Evolutionary conservation across 306 rosid genomes (phyloP).

Genomic region (Gastrolobium villosum): DNA sequence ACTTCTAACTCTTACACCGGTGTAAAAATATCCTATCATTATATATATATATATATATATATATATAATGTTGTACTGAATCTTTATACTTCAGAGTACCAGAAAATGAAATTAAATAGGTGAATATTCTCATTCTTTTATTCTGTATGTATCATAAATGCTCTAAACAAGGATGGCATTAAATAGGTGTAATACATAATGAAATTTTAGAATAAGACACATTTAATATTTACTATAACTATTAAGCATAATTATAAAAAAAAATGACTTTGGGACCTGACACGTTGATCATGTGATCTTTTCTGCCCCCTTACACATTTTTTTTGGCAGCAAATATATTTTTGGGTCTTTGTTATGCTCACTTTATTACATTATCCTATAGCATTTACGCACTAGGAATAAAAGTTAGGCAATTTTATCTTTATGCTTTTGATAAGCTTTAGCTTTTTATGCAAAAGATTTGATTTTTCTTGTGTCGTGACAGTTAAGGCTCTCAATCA

Average conservation of each 20-base stretch:
- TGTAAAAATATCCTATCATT: too few species aligned
- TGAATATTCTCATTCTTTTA: neutral
- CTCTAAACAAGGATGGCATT: too few species aligned
- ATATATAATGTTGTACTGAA: too few species aligned
- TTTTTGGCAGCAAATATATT: neutral
- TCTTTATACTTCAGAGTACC: too few species aligned
- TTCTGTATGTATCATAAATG: neutral
- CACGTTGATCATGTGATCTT: neutral
- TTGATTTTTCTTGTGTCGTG: conserved; percentile 26
- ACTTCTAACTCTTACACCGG: too few species aligned
- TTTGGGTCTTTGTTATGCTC: neutral
- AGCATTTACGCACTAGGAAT: conserved; percentile 21
- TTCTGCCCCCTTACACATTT: neutral
- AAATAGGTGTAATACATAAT: too few species aligned
- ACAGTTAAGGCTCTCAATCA: conserved; percentile 88
- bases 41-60: too few species aligned
- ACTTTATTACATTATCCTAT: neutral
- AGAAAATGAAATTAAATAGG: too few species aligned
- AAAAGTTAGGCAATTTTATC: conserved; percentile 1
- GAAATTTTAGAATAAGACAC: too few species aligned
- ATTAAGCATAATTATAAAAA: neutral
- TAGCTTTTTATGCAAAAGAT: neutral
- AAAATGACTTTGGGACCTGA: neutral
- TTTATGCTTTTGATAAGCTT: conserved; percentile 28
- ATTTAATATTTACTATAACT: too few species aligned